Conservation (phyloP, 352 stramenopile species). For the Blastocystis sp. region DNA sequence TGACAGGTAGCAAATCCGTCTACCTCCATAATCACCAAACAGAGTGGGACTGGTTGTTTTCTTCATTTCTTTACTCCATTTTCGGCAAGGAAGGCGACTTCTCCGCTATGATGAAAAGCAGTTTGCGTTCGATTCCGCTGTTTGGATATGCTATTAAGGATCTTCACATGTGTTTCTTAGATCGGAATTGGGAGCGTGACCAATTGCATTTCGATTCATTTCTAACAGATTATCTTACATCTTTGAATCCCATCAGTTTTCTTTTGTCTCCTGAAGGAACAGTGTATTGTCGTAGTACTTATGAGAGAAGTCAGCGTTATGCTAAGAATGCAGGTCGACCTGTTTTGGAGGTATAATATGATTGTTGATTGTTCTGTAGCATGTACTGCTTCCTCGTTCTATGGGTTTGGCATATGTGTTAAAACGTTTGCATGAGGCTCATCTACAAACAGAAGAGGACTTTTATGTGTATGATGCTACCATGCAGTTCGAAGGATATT, state of each 20-base stretch:
- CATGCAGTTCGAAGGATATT: slow-evolving; percentile 51
- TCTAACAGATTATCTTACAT: not conserved
- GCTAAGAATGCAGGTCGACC: slow-evolving; percentile 21
- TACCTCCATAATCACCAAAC: slow-evolving; percentile 50
- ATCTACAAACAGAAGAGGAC: not conserved
- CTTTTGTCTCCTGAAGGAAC: slow-evolving; percentile 33
- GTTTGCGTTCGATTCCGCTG: not conserved
- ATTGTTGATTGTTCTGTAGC: not conserved
- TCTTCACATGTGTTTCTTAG: slow-evolving; percentile 27
- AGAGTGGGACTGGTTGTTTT: slow-evolving; percentile 28
- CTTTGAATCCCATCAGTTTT: not conserved
- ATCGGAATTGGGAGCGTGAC: slow-evolving; percentile 42
- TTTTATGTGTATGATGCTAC: slow-evolving; percentile 38
- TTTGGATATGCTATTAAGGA: slow-evolving; percentile 10
- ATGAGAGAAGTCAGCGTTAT: slow-evolving; percentile 11
- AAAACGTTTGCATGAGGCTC: not conserved
- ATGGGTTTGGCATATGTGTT: slow-evolving; percentile 17
- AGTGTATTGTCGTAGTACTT: not conserved
- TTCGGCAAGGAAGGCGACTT: slow-evolving; percentile 13
- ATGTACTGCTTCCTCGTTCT: slow-evolving; percentile 46
- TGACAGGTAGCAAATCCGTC: not conserved
- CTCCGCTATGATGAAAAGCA: slow-evolving; percentile 41
- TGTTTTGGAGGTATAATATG: not conserved
- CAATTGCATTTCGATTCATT: not conserved
- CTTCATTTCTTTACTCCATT: not conserved